Conservation (phyloP, 108 stramenopile species). For the Cafeteria roenbergensis region DNA sequence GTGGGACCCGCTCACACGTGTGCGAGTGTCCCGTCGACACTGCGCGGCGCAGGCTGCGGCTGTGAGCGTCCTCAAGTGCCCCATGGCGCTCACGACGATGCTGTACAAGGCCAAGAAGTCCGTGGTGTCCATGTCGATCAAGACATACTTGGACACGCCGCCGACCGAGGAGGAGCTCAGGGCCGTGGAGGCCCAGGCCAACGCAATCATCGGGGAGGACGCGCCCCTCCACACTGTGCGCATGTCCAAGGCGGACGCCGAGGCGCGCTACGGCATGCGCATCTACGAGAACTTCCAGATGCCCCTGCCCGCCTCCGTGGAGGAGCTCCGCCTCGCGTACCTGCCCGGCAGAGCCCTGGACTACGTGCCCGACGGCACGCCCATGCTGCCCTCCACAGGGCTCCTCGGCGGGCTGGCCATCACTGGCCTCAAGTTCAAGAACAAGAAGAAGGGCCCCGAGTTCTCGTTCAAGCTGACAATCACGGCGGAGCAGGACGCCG, state of each 20-base stretch:
- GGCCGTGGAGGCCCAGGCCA: not conserved
- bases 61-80: too few species aligned
- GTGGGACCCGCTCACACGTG: too few species aligned
- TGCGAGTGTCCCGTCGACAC: too few species aligned
- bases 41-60: too few species aligned
- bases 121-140: too few species aligned
- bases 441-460: too few species aligned
- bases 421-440: not conserved
- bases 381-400: constrained; percentile 4
- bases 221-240: constrained; percentile 14
- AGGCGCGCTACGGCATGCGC: constrained; percentile 14
- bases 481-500: too few species aligned
- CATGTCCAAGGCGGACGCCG: constrained; percentile 23
- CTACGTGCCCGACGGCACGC: constrained; percentile 19
- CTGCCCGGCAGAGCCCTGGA: constrained; percentile 19
- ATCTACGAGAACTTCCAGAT: constrained; percentile 25
- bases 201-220: not conserved
- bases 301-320: constrained; percentile 5
- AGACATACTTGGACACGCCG: not conserved
- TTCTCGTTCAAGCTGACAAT: too few species aligned
- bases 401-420: not conserved
- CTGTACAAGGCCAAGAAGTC: too few species aligned
- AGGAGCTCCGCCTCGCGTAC: constrained; percentile 23
- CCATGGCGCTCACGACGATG: too few species aligned
- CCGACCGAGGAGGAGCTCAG: not conserved